These are phyloP conservation scores for Oryza glaberrima DNA, from an alignment of 176 grass and related monocot species.

Conservation along the genomic window DNA sequence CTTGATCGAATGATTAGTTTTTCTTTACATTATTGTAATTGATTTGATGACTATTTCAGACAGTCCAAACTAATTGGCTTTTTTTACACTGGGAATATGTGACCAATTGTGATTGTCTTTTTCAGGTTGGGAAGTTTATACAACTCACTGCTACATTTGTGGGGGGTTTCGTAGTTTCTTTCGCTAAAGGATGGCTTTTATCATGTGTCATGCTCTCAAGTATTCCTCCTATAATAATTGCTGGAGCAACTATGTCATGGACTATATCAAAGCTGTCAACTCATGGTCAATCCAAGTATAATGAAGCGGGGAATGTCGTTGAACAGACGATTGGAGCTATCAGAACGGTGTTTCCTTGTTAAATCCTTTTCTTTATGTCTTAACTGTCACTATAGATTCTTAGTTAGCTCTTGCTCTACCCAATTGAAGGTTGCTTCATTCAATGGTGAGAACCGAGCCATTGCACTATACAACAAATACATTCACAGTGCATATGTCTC, in stretches of 20 bases:
- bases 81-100: background rate
- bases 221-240: slow-evolving; percentile 26
- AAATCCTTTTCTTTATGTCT: background rate
- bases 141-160: slow-evolving; percentile 24
- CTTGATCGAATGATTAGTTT: background rate
- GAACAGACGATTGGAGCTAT: slow-evolving; percentile 37
- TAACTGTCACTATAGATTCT: background rate
- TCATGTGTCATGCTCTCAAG: slow-evolving; percentile 29
- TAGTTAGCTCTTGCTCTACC: background rate
- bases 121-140: slow-evolving; percentile 32
- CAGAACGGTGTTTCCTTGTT: background rate
- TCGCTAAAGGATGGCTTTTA: slow-evolving; percentile 29
- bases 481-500: slow-evolving; percentile 8
- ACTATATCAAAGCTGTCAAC: slow-evolving; percentile 22
- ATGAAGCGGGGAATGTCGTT: slow-evolving; percentile 34
- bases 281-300: slow-evolving; percentile 30
- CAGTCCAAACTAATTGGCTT: background rate
- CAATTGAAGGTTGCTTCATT: slow-evolving; percentile 16
- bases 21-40: background rate
- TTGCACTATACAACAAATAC: slow-evolving; percentile 12
- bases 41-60: background rate
- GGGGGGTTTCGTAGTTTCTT: slow-evolving; percentile 29
- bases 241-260: slow-evolving; percentile 9
- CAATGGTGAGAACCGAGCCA: slow-evolving; percentile 20
- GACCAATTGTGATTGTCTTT: background rate